phyloP scores from a whole-genome alignment of 148 eudicot genomes.

The Heliamphora exappendiculata region DNA sequence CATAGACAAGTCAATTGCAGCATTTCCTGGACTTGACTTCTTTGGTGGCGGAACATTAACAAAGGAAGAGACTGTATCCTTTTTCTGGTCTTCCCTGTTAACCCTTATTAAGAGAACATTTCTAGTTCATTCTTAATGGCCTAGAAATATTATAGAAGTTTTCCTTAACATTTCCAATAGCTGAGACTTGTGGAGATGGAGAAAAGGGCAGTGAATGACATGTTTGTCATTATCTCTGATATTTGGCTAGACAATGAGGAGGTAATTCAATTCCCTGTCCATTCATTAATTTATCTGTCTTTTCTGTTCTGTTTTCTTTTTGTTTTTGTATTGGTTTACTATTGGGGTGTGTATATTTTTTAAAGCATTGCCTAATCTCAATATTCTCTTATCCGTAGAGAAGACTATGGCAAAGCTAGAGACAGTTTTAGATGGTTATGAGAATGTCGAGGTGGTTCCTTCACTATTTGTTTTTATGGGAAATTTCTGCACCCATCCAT shows the following conservation, averaged over 20 bases:
- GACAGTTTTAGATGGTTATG: conserved; percentile 70
- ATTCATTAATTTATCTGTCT: background rate
- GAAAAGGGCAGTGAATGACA: conserved; percentile 73
- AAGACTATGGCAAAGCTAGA: conserved; percentile 84
- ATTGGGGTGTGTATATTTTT: background rate
- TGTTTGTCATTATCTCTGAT: conserved; percentile 89
- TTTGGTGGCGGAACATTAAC: conserved; percentile 73
- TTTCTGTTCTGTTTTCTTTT: background rate
- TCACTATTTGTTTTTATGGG: conserved; percentile 96
- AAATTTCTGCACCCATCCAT: conserved; percentile 81
- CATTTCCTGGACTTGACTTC: conserved; percentile 70
- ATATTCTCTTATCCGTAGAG: conserved; percentile 27
- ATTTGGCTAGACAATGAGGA: conserved; percentile 79
- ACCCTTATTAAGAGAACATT: background rate
- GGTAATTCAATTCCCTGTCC: conserved; percentile 30
- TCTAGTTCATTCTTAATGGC: background rate
- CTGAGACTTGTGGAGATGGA: conserved; percentile 70
- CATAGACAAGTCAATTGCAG: conserved; percentile 59
- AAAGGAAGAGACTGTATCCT: conserved; percentile 77
- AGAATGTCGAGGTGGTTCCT: conserved; percentile 80
- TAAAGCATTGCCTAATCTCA: conserved; percentile 17
- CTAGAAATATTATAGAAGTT: conserved; percentile 6
- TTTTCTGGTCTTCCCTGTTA: background rate
- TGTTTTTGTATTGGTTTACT: background rate
- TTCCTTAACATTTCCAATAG: conserved; percentile 36